A percentile compares a stretch with the other conserved stretches of the same genome.
These are phyloP conservation scores for Pseudovirgaria hyperparasitica DNA, from an alignment of 2,329 filamentous ascomycete genomes.

Conservation along the genomic window DNA sequence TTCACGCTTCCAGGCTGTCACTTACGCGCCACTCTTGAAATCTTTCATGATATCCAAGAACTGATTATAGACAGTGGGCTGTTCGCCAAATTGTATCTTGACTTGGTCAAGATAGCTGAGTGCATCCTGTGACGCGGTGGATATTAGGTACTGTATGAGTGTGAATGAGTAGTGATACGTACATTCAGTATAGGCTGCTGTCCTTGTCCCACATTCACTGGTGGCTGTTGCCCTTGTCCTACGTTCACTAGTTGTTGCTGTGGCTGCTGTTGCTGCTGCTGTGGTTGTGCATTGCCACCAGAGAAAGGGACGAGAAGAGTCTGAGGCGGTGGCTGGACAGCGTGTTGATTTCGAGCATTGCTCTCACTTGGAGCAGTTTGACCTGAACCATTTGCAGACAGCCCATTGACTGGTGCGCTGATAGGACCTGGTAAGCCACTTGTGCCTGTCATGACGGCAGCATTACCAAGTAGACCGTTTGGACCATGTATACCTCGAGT, in stretches of 20 bases:
- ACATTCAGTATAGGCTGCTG: slow-evolving; percentile 76
- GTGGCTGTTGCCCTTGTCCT: slow-evolving; percentile 34
- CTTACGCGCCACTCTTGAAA: slow-evolving; percentile 92
- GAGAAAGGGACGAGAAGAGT: slow-evolving; percentile 41
- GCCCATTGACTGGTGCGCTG: slow-evolving; percentile 45
- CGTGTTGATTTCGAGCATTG: slow-evolving; percentile 49
- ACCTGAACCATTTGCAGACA: slow-evolving; percentile 60
- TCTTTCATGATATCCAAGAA: slow-evolving; percentile 99
- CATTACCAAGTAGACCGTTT: slow-evolving; percentile 63
- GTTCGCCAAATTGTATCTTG: slow-evolving; percentile 93
- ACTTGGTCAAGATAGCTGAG: slow-evolving; percentile 96
- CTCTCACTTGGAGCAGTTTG: slow-evolving; percentile 47
- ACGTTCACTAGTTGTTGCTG: no score
- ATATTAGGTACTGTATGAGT: slow-evolving; percentile 4
- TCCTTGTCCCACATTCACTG: slow-evolving; percentile 55
- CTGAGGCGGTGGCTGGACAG: slow-evolving; percentile 38
- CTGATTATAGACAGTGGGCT: slow-evolving; percentile 92
- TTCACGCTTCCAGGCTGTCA: slow-evolving; percentile 11
- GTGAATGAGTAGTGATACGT: slow-evolving; percentile 17
- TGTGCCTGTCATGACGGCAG: slow-evolving; percentile 36
- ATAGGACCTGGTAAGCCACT: slow-evolving; percentile 40
- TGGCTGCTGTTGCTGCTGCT: slow-evolving; percentile 26
- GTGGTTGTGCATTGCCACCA: slow-evolving; percentile 22
- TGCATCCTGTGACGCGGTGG: slow-evolving; percentile 48
- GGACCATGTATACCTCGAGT: slow-evolving; percentile 78